A percentile compares a stretch with the other conserved stretches of the same genome.
These are phyloP conservation scores for Cruciata laevipes DNA, from an alignment of 257 asterid genomes.

Conservation along the genomic window DNA sequence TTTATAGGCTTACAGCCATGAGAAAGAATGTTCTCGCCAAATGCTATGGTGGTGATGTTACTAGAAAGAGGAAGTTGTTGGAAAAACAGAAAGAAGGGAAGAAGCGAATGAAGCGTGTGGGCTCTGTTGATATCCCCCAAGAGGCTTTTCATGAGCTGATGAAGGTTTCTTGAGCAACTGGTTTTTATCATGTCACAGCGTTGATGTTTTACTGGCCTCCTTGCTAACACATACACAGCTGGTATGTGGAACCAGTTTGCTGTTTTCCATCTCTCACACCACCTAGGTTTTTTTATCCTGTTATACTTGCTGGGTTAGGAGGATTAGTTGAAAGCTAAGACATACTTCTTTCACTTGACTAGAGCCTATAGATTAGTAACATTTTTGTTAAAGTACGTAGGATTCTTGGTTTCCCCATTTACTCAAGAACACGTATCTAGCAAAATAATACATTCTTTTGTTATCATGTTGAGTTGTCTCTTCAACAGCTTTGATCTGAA, in stretches of 20 bases:
- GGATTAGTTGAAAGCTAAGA: not conserved
- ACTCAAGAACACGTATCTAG: not conserved
- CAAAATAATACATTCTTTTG: not conserved
- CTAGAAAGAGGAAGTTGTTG: slow-evolving; percentile 80
- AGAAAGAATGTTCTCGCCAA: slow-evolving; percentile 94
- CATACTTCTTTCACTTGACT: not conserved
- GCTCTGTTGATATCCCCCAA: slow-evolving; percentile 94
- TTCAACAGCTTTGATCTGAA: not conserved
- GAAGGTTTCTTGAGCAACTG: slow-evolving; percentile 54
- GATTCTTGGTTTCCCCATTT: not conserved
- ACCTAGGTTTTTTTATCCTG: not conserved
- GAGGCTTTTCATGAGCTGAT: slow-evolving; percentile 88
- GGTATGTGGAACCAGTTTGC: not conserved
- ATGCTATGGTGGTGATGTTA: slow-evolving; percentile 87
- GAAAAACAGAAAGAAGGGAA: slow-evolving; percentile 98
- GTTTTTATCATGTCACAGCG: not conserved
- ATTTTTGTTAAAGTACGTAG: not conserved
- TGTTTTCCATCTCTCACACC: no score
- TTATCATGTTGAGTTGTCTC: not conserved
- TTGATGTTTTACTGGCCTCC: not conserved
- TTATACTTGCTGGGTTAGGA: not conserved
- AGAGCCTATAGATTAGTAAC: not conserved
- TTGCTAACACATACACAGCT: not conserved
- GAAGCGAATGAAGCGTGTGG: slow-evolving; percentile 97
- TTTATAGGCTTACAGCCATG: slow-evolving; percentile 74